Evolutionary conservation across 176 grass and related monocot species (phyloP), one percentile per base, ranked within the genome.

Genomic region (Cenchrus americanus): DNA sequence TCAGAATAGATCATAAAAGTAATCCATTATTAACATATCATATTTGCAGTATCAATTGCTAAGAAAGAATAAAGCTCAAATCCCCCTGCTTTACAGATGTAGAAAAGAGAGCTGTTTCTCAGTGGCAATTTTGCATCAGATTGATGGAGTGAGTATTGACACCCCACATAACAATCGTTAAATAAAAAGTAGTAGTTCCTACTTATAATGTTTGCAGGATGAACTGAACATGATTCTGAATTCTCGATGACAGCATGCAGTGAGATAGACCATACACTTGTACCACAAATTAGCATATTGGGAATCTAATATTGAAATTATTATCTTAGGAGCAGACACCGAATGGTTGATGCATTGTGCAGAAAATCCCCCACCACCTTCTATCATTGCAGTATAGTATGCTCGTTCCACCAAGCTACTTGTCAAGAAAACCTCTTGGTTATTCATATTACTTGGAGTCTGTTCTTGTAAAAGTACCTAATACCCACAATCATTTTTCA

Each of bases 1-100:
- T 86, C 84, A 73, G 79, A 86, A 83, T 34, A 79, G 59, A 83
- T 90, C 66, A 75, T 80, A 75, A 83, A 86, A 74, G 80, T 68
- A 55, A 53, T 80, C 51, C 44, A 68, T 59, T 74, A 50, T 22
- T 26, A 50, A 64, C 42, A 69, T 71, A 27, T 69, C 43, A 71
- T 76, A 50, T 62, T 81, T 43, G 44, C 43, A 69, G 44, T 81
- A 81, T 76, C 77, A 59, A 70, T 43, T 81, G 55, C 54, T 61
- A 58, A 82, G 66, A 17, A 74, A 74, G 62, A 74, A 69, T 86
- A 41, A 73, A 72, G 34, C 60, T 54, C 53, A 67, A 73, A 37
- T 53, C 53, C 43, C 62, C 66, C 63, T 73, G 19, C 50, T 71
- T 84, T 50, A 75, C 32, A 80, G 53, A 80, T 34, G 83, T 62